These are phyloP conservation scores for Trypanosoma avium DNA, from an alignment of 208 protist genomes.

Conservation along the genomic window DNA sequence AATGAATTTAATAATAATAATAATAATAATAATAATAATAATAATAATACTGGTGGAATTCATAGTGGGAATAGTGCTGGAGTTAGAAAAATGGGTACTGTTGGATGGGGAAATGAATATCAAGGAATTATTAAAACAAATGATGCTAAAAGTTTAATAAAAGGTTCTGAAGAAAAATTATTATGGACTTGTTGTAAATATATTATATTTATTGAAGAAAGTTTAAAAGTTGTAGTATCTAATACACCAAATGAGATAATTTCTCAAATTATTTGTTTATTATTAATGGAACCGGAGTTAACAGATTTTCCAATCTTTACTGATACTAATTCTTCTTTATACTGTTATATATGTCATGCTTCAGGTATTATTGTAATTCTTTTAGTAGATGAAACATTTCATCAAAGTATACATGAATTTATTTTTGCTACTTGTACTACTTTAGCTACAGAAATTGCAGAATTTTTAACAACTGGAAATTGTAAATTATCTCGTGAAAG, in stretches of 20 bases:
- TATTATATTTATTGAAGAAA: conserved; percentile 15
- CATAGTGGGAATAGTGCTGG: not conserved
- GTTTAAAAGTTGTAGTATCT: conserved; percentile 23
- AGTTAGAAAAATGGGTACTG: not conserved
- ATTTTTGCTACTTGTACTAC: conserved; percentile 4
- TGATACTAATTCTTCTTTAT: not conserved
- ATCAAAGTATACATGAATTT: not conserved
- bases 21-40: not conserved
- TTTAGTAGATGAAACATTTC: not conserved
- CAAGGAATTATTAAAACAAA: not conserved
- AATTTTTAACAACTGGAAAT: conserved; percentile 10
- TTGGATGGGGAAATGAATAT: conserved; percentile 24
- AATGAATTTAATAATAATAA: not conserved
- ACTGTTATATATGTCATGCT: conserved; percentile 13
- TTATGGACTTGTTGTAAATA: conserved; percentile 23
- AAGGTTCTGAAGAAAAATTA: conserved; percentile 11
- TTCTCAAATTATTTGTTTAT: conserved; percentile 11
- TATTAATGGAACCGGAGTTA: conserved; percentile 21
- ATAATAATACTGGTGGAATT: not conserved
- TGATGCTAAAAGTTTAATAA: not conserved
- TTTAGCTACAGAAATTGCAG: conserved; percentile 15
- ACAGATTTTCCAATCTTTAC: conserved; percentile 13
- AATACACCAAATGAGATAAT: conserved; percentile 2
- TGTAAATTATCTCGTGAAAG: conserved; percentile 2
- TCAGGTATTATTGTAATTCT: conserved; percentile 16